phyloP scores from a whole-genome alignment of 768 basidiomycete genomes.

The Amanita pallidorosea region DNA sequence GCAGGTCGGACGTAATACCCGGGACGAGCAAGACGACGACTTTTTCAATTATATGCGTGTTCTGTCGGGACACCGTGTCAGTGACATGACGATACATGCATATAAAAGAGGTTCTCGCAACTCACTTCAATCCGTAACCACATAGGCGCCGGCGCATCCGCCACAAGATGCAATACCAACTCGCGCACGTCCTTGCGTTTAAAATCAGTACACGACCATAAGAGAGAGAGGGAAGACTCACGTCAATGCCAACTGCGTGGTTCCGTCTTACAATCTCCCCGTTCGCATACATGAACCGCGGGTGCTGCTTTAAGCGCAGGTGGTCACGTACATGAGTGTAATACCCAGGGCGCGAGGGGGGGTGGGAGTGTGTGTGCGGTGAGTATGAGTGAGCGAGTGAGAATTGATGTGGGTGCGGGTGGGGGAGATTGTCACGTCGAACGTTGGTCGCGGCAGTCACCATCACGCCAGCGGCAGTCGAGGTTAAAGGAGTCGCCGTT shows the following conservation, averaged over 20 bases:
- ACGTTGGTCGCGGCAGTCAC: background rate
- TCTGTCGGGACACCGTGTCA: constrained; percentile 29
- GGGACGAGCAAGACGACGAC: constrained; percentile 77
- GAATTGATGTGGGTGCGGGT: too few relatives aligned
- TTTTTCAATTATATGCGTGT: constrained; percentile 61
- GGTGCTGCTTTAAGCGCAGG: constrained; percentile 25
- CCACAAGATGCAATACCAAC: constrained; percentile 69
- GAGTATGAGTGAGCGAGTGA: background rate
- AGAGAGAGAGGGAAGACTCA: constrained; percentile 24
- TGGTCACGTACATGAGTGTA: background rate
- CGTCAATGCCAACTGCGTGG: constrained; percentile 73
- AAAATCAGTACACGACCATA: background rate
- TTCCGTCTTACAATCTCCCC: constrained; percentile 63
- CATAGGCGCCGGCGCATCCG: constrained; percentile 73
- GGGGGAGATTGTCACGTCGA: background rate
- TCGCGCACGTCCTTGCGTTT: constrained; percentile 72
- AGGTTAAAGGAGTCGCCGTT: too few relatives aligned
- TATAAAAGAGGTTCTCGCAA: background rate
- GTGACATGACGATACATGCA: background rate
- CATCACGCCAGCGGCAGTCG: too few relatives aligned
- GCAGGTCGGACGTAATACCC: constrained; percentile 69
- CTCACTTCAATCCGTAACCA: constrained; percentile 82
- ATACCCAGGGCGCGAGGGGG: background rate
- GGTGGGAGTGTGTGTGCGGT: background rate
- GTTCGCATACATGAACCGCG: constrained; percentile 75